A percentile compares a stretch with the other conserved stretches of the same genome.
Conservation (phyloP, 352 stramenopile species). For the Pythium aquatile region DNA sequence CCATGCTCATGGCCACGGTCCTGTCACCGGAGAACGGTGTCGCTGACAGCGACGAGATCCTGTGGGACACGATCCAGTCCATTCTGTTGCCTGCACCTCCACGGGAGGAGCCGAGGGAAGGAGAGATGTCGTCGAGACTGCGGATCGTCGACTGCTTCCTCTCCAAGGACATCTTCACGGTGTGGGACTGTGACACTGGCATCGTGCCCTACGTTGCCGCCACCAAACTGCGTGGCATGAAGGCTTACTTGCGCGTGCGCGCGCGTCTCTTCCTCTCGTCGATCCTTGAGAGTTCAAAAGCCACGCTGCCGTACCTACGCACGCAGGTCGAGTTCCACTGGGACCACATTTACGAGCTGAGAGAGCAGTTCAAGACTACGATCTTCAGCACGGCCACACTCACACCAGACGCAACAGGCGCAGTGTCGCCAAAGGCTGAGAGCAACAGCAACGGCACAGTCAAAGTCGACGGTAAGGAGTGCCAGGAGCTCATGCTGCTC, state of each 20-base stretch:
- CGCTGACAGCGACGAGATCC: constrained; percentile 34
- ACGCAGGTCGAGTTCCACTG: constrained; percentile 21
- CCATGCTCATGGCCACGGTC: constrained; percentile 44
- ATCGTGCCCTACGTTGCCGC: background rate
- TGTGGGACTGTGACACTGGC: background rate
- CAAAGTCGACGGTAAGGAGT: constrained; percentile 6
- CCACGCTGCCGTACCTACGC: constrained; percentile 5
- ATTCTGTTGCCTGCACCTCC: background rate
- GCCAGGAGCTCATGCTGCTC: constrained; percentile 14
- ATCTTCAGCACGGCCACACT: background rate
- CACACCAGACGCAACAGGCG: background rate
- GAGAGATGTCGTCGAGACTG: background rate
- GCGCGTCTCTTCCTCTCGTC: constrained; percentile 21
- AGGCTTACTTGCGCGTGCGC: constrained; percentile 17
- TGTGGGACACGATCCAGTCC: constrained; percentile 19
- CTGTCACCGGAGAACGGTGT: constrained; percentile 34
- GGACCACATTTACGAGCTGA: constrained; percentile 14
- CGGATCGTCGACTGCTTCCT: constrained; percentile 9
- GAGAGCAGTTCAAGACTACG: constrained; percentile 3
- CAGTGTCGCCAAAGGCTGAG: background rate
- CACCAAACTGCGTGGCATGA: background rate
- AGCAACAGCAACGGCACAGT: background rate
- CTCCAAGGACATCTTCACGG: constrained; percentile 9
- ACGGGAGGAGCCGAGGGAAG: background rate
- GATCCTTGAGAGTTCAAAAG: constrained; percentile 10